These are phyloP conservation scores for Cladophialophora psammophila DNA, from an alignment of 2,329 filamentous ascomycete species.

Conservation along the genomic window DNA sequence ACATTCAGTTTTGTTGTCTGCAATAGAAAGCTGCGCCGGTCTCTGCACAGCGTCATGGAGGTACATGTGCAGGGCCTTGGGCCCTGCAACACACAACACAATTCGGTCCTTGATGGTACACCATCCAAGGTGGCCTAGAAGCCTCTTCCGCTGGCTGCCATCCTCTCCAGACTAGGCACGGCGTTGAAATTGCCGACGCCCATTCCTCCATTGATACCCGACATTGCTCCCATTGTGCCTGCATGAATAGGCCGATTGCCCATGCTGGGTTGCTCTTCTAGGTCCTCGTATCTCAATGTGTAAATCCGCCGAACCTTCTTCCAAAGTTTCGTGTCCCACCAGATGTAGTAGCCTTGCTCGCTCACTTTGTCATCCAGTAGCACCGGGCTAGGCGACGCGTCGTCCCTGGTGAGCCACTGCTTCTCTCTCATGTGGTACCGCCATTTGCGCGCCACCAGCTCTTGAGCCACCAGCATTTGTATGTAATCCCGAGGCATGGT, in stretches of 20 bases:
- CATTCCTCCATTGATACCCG: conserved; percentile 32
- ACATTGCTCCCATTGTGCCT: conserved; percentile 33
- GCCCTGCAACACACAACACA: not conserved
- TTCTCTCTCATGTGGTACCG: conserved; percentile 61
- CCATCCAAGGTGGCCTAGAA: conserved; percentile 22
- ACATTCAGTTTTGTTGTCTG: not conserved
- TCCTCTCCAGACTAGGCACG: conserved; percentile 39
- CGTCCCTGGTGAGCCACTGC: conserved; percentile 60
- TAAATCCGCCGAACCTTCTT: conserved; percentile 60
- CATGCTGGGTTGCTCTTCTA: conserved; percentile 51
- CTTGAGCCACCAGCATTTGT: conserved; percentile 70
- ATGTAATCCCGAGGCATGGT: conserved; percentile 70
- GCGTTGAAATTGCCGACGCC: conserved; percentile 39
- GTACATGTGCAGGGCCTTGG: not conserved
- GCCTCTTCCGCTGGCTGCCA: conserved; percentile 37
- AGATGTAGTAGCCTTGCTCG: conserved; percentile 59
- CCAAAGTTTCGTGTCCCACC: conserved; percentile 59
- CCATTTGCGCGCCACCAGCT: conserved; percentile 64
- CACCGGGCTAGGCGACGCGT: conserved; percentile 53
- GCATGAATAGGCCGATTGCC: conserved; percentile 35
- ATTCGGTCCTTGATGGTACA: not conserved
- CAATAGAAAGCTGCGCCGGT: not conserved
- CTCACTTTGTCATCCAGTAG: conserved; percentile 56
- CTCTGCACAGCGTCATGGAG: not conserved
- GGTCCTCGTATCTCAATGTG: conserved; percentile 57